Base-by-base conservation (phyloP, 805 yeast species). In the Zygotorulaspora sp. region DNA sequence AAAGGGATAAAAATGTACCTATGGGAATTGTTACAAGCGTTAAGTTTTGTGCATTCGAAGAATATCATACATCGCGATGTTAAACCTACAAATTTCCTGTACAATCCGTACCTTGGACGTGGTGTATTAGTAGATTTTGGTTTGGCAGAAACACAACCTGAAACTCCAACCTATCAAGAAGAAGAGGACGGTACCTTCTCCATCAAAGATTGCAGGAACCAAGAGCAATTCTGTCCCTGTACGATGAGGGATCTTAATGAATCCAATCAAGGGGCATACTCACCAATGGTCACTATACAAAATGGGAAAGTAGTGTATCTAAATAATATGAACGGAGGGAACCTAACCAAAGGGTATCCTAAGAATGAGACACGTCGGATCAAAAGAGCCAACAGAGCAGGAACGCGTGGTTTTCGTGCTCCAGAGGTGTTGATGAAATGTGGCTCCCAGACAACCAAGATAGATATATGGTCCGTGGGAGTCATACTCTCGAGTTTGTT, bases 91-190 rank as follows among this genome's bases (percentile, higher is more conserved):
- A 85, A 85, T 55, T 75, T 85, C 38, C 59, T 86, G 53, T 78
- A 81, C 43, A 64, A 57, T 36, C 72, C 89, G 17, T 75, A 74
- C 43, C 78, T 78, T 58, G 82, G 88, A 58, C 63, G 74, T 36
- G 97, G 97, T 5, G 90, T 86, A 1, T 63, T 88, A 28, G 95
- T 88, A 4, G 97, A 88, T 65, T 89, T 88, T 67, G 97, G 97
- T 2, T 68, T 88, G 29, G 97, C 97, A 2, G 96, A 88, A 61
- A 69, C 70, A 47, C 74, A 70, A 43, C 29, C 39, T 16, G 53
- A 54, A 30, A 50, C 49, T 32, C 18, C 37, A 9, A 33, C 30
- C 12, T 43, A 43, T 11, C 41, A 41, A 24, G 23, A 32, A 8
- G 41, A 42, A 13, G 47, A 47, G 13, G 48, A 45, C 9, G 35